phyloP scores from a whole-genome alignment of 257 asterid genomes.

The Paulownia fortunei region DNA sequence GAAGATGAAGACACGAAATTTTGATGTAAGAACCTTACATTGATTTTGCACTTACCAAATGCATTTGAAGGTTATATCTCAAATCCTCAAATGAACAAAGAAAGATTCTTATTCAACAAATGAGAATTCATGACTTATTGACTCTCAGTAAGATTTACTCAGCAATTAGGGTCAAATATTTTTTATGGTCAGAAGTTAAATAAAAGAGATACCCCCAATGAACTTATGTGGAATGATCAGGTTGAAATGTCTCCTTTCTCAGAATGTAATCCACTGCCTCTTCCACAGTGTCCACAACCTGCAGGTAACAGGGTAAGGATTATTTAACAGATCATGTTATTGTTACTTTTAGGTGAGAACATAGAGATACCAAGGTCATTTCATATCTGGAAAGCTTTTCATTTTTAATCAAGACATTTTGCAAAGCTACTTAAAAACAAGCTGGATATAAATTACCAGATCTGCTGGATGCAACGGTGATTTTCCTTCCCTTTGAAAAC shows the following conservation, averaged over 20 bases:
- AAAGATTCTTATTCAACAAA: background rate
- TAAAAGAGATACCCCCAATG: background rate
- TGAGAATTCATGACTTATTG: background rate
- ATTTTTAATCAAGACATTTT: background rate
- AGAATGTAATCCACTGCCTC: slow-evolving; percentile 86
- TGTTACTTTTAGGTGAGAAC: background rate
- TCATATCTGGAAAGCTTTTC: background rate
- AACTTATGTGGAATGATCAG: slow-evolving; percentile 23
- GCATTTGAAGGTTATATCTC: background rate
- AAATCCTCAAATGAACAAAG: background rate
- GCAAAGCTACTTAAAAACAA: slow-evolving; percentile 4
- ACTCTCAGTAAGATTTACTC: background rate
- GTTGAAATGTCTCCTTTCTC: slow-evolving; percentile 54
- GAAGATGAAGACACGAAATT: background rate
- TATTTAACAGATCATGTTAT: background rate
- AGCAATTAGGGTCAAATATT: background rate
- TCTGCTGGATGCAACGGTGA: slow-evolving; percentile 71
- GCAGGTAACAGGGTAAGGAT: slow-evolving; percentile 12
- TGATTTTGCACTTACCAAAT: background rate
- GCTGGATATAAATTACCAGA: slow-evolving; percentile 48
- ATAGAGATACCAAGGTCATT: background rate
- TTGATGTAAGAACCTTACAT: background rate
- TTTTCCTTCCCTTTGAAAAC: slow-evolving; percentile 81
- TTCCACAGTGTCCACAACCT: slow-evolving; percentile 90
- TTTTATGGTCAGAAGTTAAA: background rate